phyloP scores from a whole-genome alignment of 805 yeast species.

The Starmerella floris region DNA sequence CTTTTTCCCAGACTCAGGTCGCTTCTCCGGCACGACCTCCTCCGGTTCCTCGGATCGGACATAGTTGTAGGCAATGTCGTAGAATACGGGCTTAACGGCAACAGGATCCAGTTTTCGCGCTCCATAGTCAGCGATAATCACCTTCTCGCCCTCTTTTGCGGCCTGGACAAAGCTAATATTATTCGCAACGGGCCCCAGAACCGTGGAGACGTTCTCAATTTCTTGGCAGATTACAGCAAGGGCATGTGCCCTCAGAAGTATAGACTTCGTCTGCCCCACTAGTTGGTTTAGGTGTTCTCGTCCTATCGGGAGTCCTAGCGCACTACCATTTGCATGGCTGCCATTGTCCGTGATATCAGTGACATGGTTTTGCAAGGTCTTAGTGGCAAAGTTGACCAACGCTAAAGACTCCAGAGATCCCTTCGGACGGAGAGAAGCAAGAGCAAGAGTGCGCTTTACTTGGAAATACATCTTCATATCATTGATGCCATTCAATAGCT shows the following conservation, averaged over 20 bases:
- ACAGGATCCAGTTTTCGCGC: conserved; percentile 40
- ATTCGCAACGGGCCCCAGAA: conserved; percentile 32
- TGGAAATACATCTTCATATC: conserved; percentile 37
- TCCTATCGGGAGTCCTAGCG: conserved; percentile 16
- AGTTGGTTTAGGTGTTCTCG: conserved; percentile 6
- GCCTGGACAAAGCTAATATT: conserved; percentile 33
- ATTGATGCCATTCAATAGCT: conserved; percentile 41
- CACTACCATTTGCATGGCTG: no score
- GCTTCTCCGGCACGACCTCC: neutral
- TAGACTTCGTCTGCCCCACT: conserved; percentile 4
- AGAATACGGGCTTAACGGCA: conserved; percentile 74
- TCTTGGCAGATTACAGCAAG: conserved; percentile 29
- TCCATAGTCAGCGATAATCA: conserved; percentile 26
- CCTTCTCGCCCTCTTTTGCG: conserved; percentile 15
- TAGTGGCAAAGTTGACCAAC: conserved; percentile 18
- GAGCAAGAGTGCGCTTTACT: conserved; percentile 19
- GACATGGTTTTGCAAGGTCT: neutral
- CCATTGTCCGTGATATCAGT: neutral
- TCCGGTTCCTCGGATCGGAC: neutral
- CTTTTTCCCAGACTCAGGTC: neutral
- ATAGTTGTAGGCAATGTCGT: conserved; percentile 80
- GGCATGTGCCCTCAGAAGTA: conserved; percentile 23
- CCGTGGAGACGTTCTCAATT: conserved; percentile 8
- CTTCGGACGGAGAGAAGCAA: conserved; percentile 3
- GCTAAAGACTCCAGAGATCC: conserved; percentile 25